A percentile compares a stretch with the other conserved stretches of the same genome.
phyloP scores from a whole-genome alignment of 306 rosid genomes.

The Vachellia pachyceras region DNA sequence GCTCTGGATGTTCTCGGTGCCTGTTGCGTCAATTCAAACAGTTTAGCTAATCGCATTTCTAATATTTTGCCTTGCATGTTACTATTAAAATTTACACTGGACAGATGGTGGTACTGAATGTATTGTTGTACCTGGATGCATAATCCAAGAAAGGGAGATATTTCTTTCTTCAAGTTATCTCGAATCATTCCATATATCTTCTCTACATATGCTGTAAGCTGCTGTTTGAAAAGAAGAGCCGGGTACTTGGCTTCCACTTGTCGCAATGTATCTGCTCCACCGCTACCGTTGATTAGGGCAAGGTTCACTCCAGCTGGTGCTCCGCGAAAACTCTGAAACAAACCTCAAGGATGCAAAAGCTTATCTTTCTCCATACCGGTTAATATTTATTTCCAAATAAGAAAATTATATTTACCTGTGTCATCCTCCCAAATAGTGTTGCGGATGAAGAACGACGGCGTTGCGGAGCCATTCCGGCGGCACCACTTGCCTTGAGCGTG shows the following conservation, averaged over 20 bases:
- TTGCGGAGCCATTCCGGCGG: slow-evolving; percentile 71
- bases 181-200: slow-evolving; percentile 99
- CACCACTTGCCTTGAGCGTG: slow-evolving; percentile 71
- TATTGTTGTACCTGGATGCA: slow-evolving; percentile 84
- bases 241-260: slow-evolving; percentile 99
- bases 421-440: slow-evolving; percentile 65
- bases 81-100: not conserved
- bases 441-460: slow-evolving; percentile 68
- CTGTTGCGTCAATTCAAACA: slow-evolving; percentile 57
- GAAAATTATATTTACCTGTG: slow-evolving; percentile 53
- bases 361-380: slow-evolving; percentile 18
- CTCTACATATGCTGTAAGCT: slow-evolving; percentile 98
- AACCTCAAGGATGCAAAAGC: slow-evolving; percentile 1
- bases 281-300: slow-evolving; percentile 56
- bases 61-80: slow-evolving; percentile 27
- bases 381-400: slow-evolving; percentile 21
- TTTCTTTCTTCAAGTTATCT: slow-evolving; percentile 97
- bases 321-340: slow-evolving; percentile 66
- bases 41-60: not conserved
- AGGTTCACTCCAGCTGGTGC: slow-evolving; percentile 58
- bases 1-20: slow-evolving; percentile 98
- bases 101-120: slow-evolving; percentile 3
- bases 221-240: slow-evolving; percentile 97
- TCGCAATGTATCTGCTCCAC: slow-evolving; percentile 75
- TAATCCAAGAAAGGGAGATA: slow-evolving; percentile 93